phyloP scores from a whole-genome alignment of 2,329 filamentous ascomycete species.

The Fusarium neocosmosporiellum region DNA sequence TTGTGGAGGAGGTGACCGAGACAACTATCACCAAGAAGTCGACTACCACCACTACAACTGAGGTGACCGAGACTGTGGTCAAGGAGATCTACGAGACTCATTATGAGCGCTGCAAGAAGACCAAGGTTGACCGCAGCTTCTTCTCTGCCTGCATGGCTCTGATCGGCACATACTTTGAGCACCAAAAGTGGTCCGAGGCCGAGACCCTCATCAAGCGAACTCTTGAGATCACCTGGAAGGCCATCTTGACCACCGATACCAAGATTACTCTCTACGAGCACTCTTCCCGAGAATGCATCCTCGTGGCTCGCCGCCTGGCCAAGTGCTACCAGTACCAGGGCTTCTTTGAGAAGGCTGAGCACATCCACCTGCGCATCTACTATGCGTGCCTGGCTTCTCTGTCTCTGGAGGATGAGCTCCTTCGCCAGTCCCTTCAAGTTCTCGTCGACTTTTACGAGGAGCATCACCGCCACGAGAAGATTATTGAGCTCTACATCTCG shows the following conservation, averaged over 20 bases:
- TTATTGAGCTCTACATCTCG: conserved; percentile 50
- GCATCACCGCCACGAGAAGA: conserved; percentile 52
- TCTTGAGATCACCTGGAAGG: conserved; percentile 54
- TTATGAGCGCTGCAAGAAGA: conserved; percentile 49
- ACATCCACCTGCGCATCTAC: conserved; percentile 52
- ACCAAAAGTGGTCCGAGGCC: conserved; percentile 49
- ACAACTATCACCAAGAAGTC: conserved; percentile 48
- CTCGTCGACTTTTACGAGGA: conserved; percentile 50
- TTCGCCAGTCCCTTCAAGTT: conserved; percentile 43
- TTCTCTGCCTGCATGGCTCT: conserved; percentile 51
- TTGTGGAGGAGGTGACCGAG: conserved; percentile 53
- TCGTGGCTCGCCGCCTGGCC: conserved; percentile 49
- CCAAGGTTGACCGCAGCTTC: conserved; percentile 47
- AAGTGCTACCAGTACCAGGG: conserved; percentile 50
- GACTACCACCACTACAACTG: conserved; percentile 43
- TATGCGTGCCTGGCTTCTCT: conserved; percentile 48
- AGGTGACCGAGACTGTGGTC: conserved; percentile 49
- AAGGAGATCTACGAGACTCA: conserved; percentile 52
- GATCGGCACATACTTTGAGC: conserved; percentile 47
- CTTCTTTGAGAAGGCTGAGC: conserved; percentile 52
- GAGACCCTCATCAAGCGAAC: conserved; percentile 49
- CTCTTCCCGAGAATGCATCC: conserved; percentile 48
- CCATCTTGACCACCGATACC: conserved; percentile 46
- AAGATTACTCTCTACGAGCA: conserved; percentile 46
- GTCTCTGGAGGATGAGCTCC: conserved; percentile 43